Evolutionary conservation across 2,329 filamentous ascomycete species (phyloP).

Genomic region (Paraphoma sp.): DNA sequence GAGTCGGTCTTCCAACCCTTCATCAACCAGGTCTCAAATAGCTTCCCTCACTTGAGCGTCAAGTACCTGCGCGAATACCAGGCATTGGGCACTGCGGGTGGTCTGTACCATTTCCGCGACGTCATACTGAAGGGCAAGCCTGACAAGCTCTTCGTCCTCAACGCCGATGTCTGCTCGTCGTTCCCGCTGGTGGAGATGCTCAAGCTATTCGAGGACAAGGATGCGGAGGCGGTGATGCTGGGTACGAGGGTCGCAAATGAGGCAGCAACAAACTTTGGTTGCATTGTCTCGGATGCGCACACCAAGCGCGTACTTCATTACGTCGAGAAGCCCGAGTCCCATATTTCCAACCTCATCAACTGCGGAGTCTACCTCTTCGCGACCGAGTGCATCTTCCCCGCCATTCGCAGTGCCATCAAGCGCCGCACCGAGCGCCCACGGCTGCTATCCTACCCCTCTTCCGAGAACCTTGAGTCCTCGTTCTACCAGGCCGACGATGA

Average conservation of each 20-base stretch:
- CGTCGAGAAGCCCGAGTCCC: conserved; percentile 97
- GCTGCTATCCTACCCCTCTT: conserved; percentile 92
- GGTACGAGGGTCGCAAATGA: conserved; percentile 91
- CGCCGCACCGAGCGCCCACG: conserved; percentile 89
- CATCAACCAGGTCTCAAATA: conserved; percentile 86
- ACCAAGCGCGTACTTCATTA: conserved; percentile 97
- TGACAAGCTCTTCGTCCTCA: conserved; percentile 95
- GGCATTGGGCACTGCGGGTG: conserved; percentile 92
- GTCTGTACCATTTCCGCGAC: conserved; percentile 98
- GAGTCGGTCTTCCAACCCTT: conserved; percentile 97
- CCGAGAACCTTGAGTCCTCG: conserved; percentile 83
- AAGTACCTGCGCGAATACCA: conserved; percentile 98
- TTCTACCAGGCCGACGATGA: conserved; percentile 68
- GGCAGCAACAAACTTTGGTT: conserved; percentile 93
- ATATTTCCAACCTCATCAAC: conserved; percentile 99
- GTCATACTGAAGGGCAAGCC: conserved; percentile 95
- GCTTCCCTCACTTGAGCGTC: conserved; percentile 87
- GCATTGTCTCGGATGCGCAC: conserved; percentile 93
- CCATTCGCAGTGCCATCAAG: conserved; percentile 93
- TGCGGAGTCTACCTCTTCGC: conserved; percentile 98
- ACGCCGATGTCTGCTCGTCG: conserved; percentile 98
- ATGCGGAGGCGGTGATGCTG: conserved; percentile 94
- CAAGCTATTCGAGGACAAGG: conserved; percentile 89
- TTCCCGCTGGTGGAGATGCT: conserved; percentile 98
- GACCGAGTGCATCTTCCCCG: conserved; percentile 94